A percentile compares a stretch with the other conserved stretches of the same genome.
Evolutionary conservation across 140 eudicot species (phyloP).

Genomic region (Erigeron philadelphicus): DNA sequence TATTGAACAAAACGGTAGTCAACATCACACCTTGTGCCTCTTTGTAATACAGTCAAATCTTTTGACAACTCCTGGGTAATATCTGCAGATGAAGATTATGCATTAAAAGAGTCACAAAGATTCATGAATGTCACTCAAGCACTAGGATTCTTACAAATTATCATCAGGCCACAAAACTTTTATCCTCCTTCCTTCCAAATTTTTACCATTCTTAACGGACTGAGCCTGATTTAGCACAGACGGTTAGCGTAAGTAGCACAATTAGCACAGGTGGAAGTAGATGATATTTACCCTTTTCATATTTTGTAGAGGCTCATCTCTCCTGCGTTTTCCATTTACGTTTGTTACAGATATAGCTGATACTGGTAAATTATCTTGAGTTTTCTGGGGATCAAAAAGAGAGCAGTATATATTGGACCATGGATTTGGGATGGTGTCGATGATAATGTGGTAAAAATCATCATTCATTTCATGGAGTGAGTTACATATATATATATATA

Average conservation of each 20-base stretch:
- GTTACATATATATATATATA: no score
- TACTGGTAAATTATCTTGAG: neutral
- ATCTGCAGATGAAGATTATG: constrained; percentile 27
- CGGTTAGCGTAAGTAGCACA: neutral
- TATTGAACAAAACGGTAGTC: constrained; percentile 1
- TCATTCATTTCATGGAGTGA: no score
- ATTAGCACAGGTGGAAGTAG: neutral
- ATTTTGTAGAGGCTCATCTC: neutral
- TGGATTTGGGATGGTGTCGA: no score
- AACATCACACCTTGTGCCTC: constrained; percentile 38
- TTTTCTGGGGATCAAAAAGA: no score
- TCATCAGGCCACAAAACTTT: constrained; percentile 57
- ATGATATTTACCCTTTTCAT: neutral
- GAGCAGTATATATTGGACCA: no score
- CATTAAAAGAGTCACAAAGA: neutral
- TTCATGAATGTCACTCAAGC: neutral
- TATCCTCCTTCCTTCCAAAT: constrained; percentile 13
- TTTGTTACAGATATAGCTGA: neutral
- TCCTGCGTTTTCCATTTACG: neutral
- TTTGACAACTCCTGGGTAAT: constrained; percentile 32
- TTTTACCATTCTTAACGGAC: constrained; percentile 28
- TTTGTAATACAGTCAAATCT: constrained; percentile 29
- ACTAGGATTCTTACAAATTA: constrained; percentile 28
- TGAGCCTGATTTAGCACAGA: constrained; percentile 21
- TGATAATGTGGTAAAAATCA: no score